Evolutionary conservation across 495 filamentous ascomycete genomes (phyloP), one percentile per base, ranked within the genome.

Genomic region (Podospora didyma): DNA sequence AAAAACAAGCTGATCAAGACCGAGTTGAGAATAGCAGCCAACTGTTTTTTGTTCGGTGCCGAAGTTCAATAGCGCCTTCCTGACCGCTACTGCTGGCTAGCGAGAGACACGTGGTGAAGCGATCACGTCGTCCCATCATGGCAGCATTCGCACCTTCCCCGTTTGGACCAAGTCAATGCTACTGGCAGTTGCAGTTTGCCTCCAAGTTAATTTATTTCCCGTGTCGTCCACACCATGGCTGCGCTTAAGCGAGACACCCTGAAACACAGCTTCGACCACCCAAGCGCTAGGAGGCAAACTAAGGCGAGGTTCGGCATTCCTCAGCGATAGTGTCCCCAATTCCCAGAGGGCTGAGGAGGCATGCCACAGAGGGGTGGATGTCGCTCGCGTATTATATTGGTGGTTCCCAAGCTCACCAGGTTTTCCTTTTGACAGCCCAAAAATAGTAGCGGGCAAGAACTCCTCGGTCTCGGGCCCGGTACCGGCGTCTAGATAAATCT

Each of bases 381-480:
- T 31, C 28, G n/a, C 23, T 39, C 31, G 49, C 49, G n/a, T 21
- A 39, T 21, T 39, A 51, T 51, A 37, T 22, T 51, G 12, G 11
- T 35, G 24, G 35, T 17, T 53, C 49, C 49, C 49, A 51, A 7
- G 35, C 20, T 22, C 10, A 17, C 51, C 37, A 28, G 51, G 35
- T 53, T 44, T 31, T 14, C 12, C 2, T 45, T 45, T 26, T 3
- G 26, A 35, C 26, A 37, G 34, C 35, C 53, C 48, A 56, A 56
- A 31, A 56, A 56, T 56, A 56, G 54, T 21, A 35, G 21, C 53
- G 53, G 53, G 53, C 35, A 56, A 45, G 19, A 50, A 26, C 28
- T 56, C 39, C 20, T n/a, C 16, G 20, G 6, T 39, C 37, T 50
- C 54, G 54, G 54, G 17, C 26, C 46, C 46, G 54, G 42, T 19